Conservation (phyloP, 768 basidiomycete species). For the Suillus lakei region DNA sequence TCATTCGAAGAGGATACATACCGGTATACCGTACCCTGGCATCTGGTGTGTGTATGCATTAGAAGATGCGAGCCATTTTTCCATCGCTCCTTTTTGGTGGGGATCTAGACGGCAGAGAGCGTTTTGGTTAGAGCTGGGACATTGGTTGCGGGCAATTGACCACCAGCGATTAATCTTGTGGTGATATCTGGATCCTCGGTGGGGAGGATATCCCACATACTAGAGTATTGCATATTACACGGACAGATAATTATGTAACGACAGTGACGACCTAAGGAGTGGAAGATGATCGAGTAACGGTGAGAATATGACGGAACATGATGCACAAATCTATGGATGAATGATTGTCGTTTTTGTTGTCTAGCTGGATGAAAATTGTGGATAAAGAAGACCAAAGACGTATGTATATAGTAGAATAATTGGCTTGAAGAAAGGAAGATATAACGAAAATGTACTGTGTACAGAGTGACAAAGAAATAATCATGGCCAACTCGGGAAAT, state of each 20-base stretch:
- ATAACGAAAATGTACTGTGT: conserved; percentile 17
- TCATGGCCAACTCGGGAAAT: not conserved
- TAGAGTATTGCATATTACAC: not conserved
- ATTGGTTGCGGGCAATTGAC: conserved; percentile 44
- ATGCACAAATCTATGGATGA: not conserved
- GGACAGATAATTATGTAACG: not conserved
- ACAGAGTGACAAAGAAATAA: not conserved
- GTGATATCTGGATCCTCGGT: not conserved
- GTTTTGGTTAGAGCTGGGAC: conserved; percentile 46
- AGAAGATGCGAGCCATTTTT: conserved; percentile 42
- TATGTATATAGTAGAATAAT: conserved; percentile 12
- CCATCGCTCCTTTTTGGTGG: conserved; percentile 44
- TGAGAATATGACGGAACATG: not conserved
- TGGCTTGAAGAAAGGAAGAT: conserved; percentile 17
- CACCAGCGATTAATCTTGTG: not conserved
- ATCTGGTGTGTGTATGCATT: conserved; percentile 47
- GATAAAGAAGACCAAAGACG: conserved; percentile 12
- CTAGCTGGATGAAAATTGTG: conserved; percentile 13
- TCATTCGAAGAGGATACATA: conserved; percentile 9
- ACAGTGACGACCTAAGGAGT: conserved; percentile 7
- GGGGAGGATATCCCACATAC: not conserved
- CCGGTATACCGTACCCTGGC: conserved; percentile 33
- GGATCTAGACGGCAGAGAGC: conserved; percentile 38
- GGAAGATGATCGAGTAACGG: not conserved
- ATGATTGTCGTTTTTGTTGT: not conserved